These are phyloP conservation scores for Andrographis paniculata DNA, from an alignment of 305 asterid genomes.

Conservation along the genomic window DNA sequence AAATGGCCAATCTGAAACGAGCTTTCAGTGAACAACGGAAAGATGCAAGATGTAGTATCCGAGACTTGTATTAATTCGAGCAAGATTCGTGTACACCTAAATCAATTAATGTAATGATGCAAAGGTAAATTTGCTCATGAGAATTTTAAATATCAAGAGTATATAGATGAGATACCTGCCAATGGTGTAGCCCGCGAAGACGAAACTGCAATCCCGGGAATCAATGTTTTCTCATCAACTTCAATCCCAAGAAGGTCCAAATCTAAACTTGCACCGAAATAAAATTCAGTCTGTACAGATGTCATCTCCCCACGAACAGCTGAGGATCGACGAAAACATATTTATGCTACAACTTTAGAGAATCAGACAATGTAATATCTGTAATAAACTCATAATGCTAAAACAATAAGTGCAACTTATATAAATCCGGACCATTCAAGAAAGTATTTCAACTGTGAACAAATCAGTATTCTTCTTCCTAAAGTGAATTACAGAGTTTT, in stretches of 20 bases:
- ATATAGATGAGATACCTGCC: constrained; percentile 43
- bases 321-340: constrained; percentile 20
- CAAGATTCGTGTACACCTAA: too few relatives aligned
- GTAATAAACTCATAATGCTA: constrained; percentile 3
- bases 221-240: constrained; percentile 56
- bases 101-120: too few relatives aligned
- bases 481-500: neutral
- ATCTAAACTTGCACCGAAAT: constrained; percentile 78
- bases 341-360: constrained; percentile 4
- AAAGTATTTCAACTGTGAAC: neutral
- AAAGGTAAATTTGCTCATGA: too few relatives aligned
- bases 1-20: too few relatives aligned
- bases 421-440: too few relatives aligned
- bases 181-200: constrained; percentile 82
- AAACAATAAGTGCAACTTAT: too few relatives aligned
- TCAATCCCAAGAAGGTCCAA: constrained; percentile 93
- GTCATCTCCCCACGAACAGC: constrained; percentile 76
- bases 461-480: neutral
- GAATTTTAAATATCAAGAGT: too few relatives aligned
- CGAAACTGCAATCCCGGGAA: constrained; percentile 92
- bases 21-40: too few relatives aligned
- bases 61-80: too few relatives aligned
- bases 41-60: too few relatives aligned
- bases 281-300: constrained; percentile 43
- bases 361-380: constrained; percentile 1